Conservation (phyloP, 2,329 filamentous ascomycete genomes). For the Hypomyces rosellus region DNA sequence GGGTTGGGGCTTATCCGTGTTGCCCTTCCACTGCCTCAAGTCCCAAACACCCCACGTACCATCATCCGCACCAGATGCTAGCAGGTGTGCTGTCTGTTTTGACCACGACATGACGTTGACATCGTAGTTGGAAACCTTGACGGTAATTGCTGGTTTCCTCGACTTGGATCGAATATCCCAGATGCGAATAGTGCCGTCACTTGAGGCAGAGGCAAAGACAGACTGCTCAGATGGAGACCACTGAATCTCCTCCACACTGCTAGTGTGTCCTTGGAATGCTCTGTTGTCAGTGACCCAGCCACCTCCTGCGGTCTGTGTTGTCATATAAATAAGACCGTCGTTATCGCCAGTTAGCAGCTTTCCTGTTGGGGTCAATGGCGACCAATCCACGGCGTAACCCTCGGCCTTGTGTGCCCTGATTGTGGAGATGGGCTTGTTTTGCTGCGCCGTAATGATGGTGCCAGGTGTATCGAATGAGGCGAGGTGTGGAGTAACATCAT, state of each 20-base stretch:
- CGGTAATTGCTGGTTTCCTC: conserved; percentile 77
- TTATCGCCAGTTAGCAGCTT: conserved; percentile 91
- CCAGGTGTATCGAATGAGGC: conserved; percentile 86
- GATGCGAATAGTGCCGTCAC: conserved; percentile 89
- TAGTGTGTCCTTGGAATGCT: conserved; percentile 75
- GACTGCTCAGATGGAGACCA: conserved; percentile 92
- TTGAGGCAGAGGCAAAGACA: conserved; percentile 90
- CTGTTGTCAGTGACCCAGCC: conserved; percentile 83
- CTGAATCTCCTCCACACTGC: conserved; percentile 89
- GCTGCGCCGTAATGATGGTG: conserved; percentile 67
- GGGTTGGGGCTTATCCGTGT: conserved; percentile 59
- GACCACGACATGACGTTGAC: conserved; percentile 98
- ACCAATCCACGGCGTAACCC: conserved; percentile 98
- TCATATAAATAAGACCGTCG: conserved; percentile 81
- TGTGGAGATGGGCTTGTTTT: conserved; percentile 83
- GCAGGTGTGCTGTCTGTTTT: conserved; percentile 75
- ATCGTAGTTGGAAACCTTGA: conserved; percentile 76
- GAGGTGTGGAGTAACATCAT: conserved; percentile 88
- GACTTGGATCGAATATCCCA: conserved; percentile 94
- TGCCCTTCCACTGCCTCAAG: conserved; percentile 80
- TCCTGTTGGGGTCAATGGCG: conserved; percentile 65
- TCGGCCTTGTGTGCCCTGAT: conserved; percentile 88
- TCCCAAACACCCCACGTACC: conserved; percentile 97
- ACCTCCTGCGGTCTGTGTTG: conserved; percentile 78
- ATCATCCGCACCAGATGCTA: conserved; percentile 89